Conservation (phyloP, 2,329 filamentous ascomycete species). For the Capronia epimyces region DNA sequence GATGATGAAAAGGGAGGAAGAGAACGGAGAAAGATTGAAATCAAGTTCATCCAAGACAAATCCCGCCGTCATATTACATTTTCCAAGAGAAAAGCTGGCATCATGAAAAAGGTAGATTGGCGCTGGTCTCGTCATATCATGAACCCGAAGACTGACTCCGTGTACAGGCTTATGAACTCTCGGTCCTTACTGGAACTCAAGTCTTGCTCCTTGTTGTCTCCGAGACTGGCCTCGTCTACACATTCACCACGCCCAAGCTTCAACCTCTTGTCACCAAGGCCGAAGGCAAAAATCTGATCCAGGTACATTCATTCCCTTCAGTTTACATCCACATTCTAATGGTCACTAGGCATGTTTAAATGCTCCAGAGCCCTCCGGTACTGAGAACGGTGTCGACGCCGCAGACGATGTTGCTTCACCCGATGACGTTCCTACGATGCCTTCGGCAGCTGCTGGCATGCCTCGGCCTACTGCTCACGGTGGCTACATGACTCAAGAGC, state of each 20-base stretch:
- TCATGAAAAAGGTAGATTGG: slow-evolving; percentile 95
- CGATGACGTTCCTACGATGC: slow-evolving; percentile 79
- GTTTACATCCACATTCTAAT: slow-evolving; percentile 16
- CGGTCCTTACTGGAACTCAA: slow-evolving; percentile 95
- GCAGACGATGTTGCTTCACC: slow-evolving; percentile 77
- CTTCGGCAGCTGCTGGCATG: slow-evolving; percentile 62
- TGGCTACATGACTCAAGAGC: slow-evolving; percentile 62
- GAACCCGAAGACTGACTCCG: slow-evolving; percentile 11
- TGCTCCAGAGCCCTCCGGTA: slow-evolving; percentile 81
- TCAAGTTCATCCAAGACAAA: slow-evolving; percentile 99
- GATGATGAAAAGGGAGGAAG: slow-evolving; percentile 96
- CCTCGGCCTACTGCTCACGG: slow-evolving; percentile 56
- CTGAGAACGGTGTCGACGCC: slow-evolving; percentile 75
- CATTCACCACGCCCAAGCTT: slow-evolving; percentile 96
- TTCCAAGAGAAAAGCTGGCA: slow-evolving; percentile 98
- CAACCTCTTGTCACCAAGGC: slow-evolving; percentile 97
- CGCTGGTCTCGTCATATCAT: slow-evolving; percentile 18
- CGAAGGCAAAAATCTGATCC: slow-evolving; percentile 98
- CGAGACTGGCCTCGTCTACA: slow-evolving; percentile 95
- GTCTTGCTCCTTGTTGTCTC: slow-evolving; percentile 94
- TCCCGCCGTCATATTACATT: slow-evolving; percentile 99
- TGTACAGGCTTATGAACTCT: slow-evolving; percentile 85
- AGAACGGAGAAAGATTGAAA: slow-evolving; percentile 98
- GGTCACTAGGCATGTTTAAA: slow-evolving; percentile 83
- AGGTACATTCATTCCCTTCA: slow-evolving; percentile 56